Percentiles rank a stretch among this genome's conserved stretches.
phyloP scores from a whole-genome alignment of 2,329 filamentous ascomycete species.

The Xylariaceae sp. region DNA sequence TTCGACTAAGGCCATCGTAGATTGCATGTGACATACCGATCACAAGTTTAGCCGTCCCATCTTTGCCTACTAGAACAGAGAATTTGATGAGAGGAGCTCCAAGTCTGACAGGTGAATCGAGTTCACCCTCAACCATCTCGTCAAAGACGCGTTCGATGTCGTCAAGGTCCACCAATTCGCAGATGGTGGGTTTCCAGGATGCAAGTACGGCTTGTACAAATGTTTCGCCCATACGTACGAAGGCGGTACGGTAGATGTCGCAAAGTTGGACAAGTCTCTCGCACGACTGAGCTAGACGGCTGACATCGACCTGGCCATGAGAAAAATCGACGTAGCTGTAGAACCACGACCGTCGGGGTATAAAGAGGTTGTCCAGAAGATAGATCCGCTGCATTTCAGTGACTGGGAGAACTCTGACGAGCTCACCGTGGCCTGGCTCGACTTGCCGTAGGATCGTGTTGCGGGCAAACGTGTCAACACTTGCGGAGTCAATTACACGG shows the following conservation, averaged over 20 bases:
- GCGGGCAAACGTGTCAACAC: neutral
- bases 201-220: neutral
- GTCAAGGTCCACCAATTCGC: neutral
- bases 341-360: neutral
- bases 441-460: neutral
- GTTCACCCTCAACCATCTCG: neutral
- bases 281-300: neutral
- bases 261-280: neutral
- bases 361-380: neutral
- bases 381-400: neutral
- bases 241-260: neutral
- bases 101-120: neutral
- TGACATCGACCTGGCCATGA: neutral
- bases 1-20: neutral
- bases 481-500: neutral
- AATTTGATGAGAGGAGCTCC: neutral
- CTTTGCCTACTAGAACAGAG: neutral
- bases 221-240: neutral
- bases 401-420: neutral
- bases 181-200: neutral
- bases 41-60: neutral
- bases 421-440: neutral
- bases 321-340: neutral
- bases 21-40: neutral
- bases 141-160: neutral